Evolutionary conservation across 2,329 filamentous ascomycete species (phyloP), one percentile per base, ranked within the genome.

Genomic region (Annulohypoxylon truncatum): DNA sequence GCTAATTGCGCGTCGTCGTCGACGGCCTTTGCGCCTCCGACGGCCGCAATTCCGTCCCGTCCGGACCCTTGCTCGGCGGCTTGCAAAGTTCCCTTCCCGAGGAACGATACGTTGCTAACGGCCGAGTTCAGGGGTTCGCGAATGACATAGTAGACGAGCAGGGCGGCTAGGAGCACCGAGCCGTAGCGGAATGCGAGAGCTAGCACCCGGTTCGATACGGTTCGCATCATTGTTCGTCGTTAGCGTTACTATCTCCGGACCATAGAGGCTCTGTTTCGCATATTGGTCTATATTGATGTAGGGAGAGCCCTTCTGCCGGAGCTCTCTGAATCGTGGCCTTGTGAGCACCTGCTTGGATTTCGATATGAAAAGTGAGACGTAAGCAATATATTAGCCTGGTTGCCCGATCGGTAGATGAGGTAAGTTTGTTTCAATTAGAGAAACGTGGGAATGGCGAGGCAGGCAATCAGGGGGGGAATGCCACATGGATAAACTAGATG

Each of bases 81-180:
- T 29, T 51, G 29, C 15, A 64, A 38, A 24, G 6, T 64, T n/a
- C 29, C 62, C 24, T 67, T 63, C 9, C 33, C 47, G 4, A 61
- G 9, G 9, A 72, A 54, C n/a, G 63, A 65, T 52, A 69, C 64
- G 46, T 56, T 61, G 13, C 59, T 42, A 44, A 71, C 50, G 7
- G 68, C 66, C 12, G 42, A 20, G 9, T 61, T 63, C 3, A 77
- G 46, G 33, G 76, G 76, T 33, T 72, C 71, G 58, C 72, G 74
- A 15, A 77, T 71, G 42, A 77, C 60, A 38, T 72, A 77, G 65
- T 74, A 77, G 31, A 77, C 72, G 33, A 77, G 61, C 8, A 78
- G n/a, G 47, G 69, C 75, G 31, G 73, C 74, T 26, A 77, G 54
- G n/a, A 77, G 60, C 26, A 77, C 71, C 8, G 73, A 66, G 63